Evolutionary conservation across 768 basidiomycete genomes (phyloP), one percentile per base, ranked within the genome.

Genomic region (Dacryopinax primogenitus): DNA sequence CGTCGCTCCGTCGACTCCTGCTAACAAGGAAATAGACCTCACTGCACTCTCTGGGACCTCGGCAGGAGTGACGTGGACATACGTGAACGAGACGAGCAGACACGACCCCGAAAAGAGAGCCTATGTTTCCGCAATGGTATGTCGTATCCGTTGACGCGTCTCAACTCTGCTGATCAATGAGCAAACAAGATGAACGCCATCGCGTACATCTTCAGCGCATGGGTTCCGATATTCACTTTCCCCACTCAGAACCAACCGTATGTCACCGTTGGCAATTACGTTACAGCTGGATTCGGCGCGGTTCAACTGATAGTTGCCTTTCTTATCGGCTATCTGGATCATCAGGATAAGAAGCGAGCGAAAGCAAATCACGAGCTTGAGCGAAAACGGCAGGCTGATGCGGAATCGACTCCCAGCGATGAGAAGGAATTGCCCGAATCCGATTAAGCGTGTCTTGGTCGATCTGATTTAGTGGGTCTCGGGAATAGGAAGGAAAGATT

Each of bases 161-260:
- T 62, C 11, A 30, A 26, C 15, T 62, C 3, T 32, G 33, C 26
- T 37, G n/a, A 65, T 28, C 6, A 33, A 30, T 41, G 11, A 16
- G 13, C 11, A 37, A 33, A 26, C n/a, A 63, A 71, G 69, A 71
- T 71, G 70, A 71, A 71, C 65, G 69, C 68, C 3, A 67, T 69
- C 41, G 61, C 69, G 1, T 70, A 69, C 64, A 69, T 70, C 64
- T 70, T 70, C 65, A 67, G 68, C 1, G 70, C 70, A 3, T 71
- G 70, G 69, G 51, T 65, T 33, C 71, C 71, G 1, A 70, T 71
- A 64, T 71, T 71, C 66, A 71, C 69, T 16, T 71, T 70, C 67
- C 71, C 71, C 1, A 71, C 71, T 15, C 63, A 67, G 44, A 64
- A 66, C 30, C 71, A 71, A 41, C 71, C 71, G 3, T 66, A 66